These are phyloP conservation scores for Combretum micranthum DNA, from an alignment of 345 rosid genomes.

Conservation along the genomic window DNA sequence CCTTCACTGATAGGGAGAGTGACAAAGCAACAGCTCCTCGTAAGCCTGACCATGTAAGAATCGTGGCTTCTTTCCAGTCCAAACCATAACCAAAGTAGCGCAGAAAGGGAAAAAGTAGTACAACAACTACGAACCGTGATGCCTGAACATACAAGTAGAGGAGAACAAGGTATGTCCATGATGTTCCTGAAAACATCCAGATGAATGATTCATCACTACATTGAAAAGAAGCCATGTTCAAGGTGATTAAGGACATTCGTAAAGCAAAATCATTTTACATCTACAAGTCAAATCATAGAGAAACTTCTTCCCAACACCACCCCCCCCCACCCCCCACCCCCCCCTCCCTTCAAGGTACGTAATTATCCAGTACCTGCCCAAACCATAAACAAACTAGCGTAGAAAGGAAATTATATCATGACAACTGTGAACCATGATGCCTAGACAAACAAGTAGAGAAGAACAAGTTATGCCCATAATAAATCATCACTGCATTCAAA, in stretches of 20 bases:
- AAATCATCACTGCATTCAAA: no score
- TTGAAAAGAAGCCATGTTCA: neutral
- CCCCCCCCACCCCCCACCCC: no score
- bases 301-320: no score
- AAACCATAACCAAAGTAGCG: constrained; percentile 76
- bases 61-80: constrained; percentile 84
- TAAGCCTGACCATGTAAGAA: constrained; percentile 88
- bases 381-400: no score
- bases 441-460: no score
- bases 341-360: no score
- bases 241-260: neutral
- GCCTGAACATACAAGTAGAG: constrained; percentile 60
- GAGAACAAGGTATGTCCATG: constrained; percentile 81
- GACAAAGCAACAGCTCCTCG: constrained; percentile 94
- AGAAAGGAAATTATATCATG: no score
- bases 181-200: constrained; percentile 36
- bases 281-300: no score
- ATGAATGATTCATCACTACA: neutral
- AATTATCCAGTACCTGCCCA: no score
- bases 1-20: constrained; percentile 88
- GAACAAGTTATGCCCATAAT: no score
- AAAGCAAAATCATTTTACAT: no score
- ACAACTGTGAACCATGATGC: no score
- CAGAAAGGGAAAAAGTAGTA: constrained; percentile 53
- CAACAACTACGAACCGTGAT: constrained; percentile 72